Evolutionary conservation across 148 eudicot genomes (phyloP).

Genomic region (Bassia scoparia): DNA sequence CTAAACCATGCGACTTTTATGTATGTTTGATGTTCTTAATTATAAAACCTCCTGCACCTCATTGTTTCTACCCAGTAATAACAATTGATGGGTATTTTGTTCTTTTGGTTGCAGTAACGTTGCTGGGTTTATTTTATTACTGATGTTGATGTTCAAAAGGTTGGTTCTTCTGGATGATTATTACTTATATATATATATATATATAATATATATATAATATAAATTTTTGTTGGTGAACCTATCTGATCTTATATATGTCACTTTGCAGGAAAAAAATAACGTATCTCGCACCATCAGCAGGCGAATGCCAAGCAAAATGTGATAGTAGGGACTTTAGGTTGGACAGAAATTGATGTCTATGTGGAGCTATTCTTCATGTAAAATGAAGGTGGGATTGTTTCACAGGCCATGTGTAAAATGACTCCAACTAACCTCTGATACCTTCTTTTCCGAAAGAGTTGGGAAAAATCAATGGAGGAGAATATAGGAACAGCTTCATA

Average conservation of each 20-base stretch:
- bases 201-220: no score
- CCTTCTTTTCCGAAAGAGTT: neutral
- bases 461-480: neutral
- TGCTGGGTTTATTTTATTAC: constrained; percentile 90
- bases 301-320: constrained; percentile 72
- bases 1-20: neutral
- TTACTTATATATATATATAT: no score
- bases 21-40: neutral
- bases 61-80: neutral
- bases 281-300: constrained; percentile 85
- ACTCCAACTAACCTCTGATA: neutral
- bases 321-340: constrained; percentile 65
- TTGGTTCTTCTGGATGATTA: constrained; percentile 19
- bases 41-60: neutral
- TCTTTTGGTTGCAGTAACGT: constrained; percentile 57
- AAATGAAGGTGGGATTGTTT: neutral
- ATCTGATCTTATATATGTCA: constrained; percentile 4
- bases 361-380: neutral
- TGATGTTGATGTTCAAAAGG: constrained; percentile 77
- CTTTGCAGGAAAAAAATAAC: constrained; percentile 65
- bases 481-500: neutral
- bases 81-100: constrained; percentile 1
- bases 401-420: neutral
- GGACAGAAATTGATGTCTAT: constrained; percentile 51
- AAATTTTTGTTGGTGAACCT: neutral